Conservation (phyloP, 345 rosid species). For the Heritiera littoralis region DNA sequence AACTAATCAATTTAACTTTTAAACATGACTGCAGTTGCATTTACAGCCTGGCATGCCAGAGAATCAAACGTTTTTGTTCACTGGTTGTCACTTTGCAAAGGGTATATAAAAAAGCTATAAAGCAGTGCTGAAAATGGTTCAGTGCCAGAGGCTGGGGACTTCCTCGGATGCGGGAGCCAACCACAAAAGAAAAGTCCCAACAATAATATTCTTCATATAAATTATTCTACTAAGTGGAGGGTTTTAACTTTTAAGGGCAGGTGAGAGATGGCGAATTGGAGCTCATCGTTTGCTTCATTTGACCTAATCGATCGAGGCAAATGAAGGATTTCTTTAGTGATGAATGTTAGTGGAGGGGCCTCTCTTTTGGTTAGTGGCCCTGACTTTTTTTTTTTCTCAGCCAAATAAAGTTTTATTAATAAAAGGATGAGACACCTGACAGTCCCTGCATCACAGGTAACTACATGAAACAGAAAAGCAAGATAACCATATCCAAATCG, state of each 20-base stretch:
- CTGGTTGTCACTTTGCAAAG: background rate
- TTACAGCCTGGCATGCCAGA: slow-evolving; percentile 27
- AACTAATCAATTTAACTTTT: background rate
- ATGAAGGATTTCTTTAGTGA: background rate
- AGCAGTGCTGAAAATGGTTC: background rate
- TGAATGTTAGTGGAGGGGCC: slow-evolving; percentile 28
- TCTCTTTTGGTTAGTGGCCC: slow-evolving; percentile 28
- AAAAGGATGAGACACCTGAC: no score
- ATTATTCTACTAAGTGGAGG: slow-evolving; percentile 22
- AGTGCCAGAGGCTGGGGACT: slow-evolving; percentile 25
- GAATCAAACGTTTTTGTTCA: slow-evolving; percentile 19
- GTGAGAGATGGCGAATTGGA: slow-evolving; percentile 15
- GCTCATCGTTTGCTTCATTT: slow-evolving; percentile 23
- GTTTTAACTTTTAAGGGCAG: background rate
- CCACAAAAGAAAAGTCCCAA: background rate
- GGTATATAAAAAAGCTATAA: background rate
- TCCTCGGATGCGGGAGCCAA: slow-evolving; percentile 56
- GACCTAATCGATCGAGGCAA: slow-evolving; percentile 25
- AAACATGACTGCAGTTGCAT: background rate
- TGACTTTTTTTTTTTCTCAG: slow-evolving; percentile 30
- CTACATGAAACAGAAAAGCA: no score
- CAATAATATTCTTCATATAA: slow-evolving; percentile 18
- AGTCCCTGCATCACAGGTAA: no score
- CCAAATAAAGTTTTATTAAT: no score
- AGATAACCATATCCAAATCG: no score